Conservation (phyloP, 495 filamentous ascomycete species). For the Tetracladium marchalianum region DNA sequence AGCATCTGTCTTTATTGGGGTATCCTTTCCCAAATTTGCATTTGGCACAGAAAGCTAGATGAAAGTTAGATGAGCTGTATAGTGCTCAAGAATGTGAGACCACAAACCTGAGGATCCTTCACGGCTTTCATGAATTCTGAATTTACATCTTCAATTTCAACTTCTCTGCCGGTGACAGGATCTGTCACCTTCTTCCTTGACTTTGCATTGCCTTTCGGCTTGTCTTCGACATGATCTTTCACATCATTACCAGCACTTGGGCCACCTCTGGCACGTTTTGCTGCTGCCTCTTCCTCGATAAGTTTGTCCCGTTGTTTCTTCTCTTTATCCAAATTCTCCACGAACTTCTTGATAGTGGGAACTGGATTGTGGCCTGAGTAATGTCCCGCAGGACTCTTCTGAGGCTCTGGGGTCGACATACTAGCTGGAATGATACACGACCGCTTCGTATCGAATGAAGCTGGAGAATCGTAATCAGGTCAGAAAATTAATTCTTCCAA, state of each 20-base stretch:
- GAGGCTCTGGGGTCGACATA: not conserved
- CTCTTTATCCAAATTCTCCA: slow-evolving; percentile 65
- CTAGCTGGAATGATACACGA: too few relatives aligned
- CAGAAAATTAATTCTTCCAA: too few relatives aligned
- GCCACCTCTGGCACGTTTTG: slow-evolving; percentile 17
- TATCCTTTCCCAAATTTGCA: slow-evolving; percentile 69
- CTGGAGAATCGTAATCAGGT: too few relatives aligned
- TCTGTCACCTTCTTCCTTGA: slow-evolving; percentile 67
- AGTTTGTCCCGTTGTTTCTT: slow-evolving; percentile 64
- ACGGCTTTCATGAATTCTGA: slow-evolving; percentile 58
- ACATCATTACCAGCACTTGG: slow-evolving; percentile 19
- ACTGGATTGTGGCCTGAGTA: slow-evolving; percentile 67
- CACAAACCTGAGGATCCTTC: slow-evolving; percentile 54
- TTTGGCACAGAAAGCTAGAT: slow-evolving; percentile 73
- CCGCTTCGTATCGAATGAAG: too few relatives aligned
- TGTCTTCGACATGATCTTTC: slow-evolving; percentile 29
- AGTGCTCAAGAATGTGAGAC: not conserved
- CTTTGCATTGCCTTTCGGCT: slow-evolving; percentile 29
- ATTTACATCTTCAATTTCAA: slow-evolving; percentile 78
- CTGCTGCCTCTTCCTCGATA: slow-evolving; percentile 45
- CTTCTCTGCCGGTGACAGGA: slow-evolving; percentile 74
- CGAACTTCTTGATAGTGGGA: slow-evolving; percentile 78
- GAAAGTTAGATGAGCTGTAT: not conserved
- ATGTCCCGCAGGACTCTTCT: slow-evolving; percentile 27
- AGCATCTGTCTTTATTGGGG: slow-evolving; percentile 36